Base-by-base conservation (phyloP, 768 basidiomycete species). In the Tylopilus balloui region DNA sequence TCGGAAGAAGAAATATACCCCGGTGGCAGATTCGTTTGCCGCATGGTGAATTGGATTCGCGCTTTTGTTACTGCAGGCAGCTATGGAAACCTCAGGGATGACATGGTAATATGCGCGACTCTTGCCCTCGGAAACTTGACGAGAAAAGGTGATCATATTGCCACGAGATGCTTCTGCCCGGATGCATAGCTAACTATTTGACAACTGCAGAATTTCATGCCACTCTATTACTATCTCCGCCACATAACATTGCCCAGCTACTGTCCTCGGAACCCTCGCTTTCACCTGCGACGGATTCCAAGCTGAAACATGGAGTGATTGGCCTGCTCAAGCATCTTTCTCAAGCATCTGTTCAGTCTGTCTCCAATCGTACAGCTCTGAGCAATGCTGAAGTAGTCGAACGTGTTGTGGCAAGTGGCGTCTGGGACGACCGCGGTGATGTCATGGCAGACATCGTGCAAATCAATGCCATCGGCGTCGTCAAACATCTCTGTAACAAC, bases 281-380 rank as follows among this genome's bases (percentile, higher is more conserved):
- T 34, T 74, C 75, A 11, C 70, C 75, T 14, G 63, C 68, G 32
- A 74, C 77, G 9, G 86, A 91, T 61, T 74, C 90, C 63, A 89
- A 92, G 65, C 73, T 94, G 52, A 91, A 94, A 65, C 93, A 97
- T 59, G 92, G 89, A 14, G 80, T 89, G 48, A 73, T 95, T 21
- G 91, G 91, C 23, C 71, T 98, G 31, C 74, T 97, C 35, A 89
- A 92, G 64, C 88, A 97, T 63, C 73, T 99, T 2, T 81, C 91
- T 3, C 86, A 86, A 62, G 74, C 83, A 31, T 74, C 79, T 19
- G 67, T 75, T n/a, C 77, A 79, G 37, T 78, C 84, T 29, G 63
- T 74, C 24, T 58, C 67, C 2, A 88, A 91, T 51, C 81, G 84
- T 25, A 68, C 69, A 7, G 64, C 78, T 7, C 71, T 97, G 11